Base-by-base conservation (phyloP, 768 basidiomycete genomes). In the Agaricus blazei region DNA sequence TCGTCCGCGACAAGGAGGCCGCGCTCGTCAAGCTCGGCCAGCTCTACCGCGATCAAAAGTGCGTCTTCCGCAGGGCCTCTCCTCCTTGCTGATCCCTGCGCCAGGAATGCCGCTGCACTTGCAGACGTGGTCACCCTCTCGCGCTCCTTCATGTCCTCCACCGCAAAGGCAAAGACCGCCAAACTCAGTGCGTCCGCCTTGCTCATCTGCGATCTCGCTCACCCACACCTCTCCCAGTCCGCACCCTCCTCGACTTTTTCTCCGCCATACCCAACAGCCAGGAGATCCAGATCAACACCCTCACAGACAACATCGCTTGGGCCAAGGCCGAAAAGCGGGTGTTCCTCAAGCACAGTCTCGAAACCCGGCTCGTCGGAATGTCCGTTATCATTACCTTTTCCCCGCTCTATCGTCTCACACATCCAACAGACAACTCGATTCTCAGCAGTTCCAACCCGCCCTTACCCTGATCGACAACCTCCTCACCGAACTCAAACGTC, bases 131-230 rank as follows among this genome's bases (percentile, higher is more conserved):
- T 97, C 53, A 88, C 84, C 0, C 77, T 87, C 27, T 93, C 91
- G 0, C 76, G 93, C 48, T 77, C 83, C 0, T 93, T 95, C 75
- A 90, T 96, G 81, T 86, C 90, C 0, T 88, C 88, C n/a, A 90
- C 93, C 0, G 95, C 95, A 14, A 98, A 98, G 71, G 95, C 94
- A 1, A 97, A 98, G 71, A 97, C 96, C 0, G 94, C 94, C 2
- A 96, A 96, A 73, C 83, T 98, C 60, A 96, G 93, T 93, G 59
- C 62, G 86, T 64, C 3, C 8, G 9, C 26, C 2, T 19, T 7
- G 19, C 19, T 29, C 40, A 6, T 51, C 23, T 15, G 36, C 38
- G 23, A 23, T 14, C 26, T 41, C 28, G 40, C 28, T 57, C 24
- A 24, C 31, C 31, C 9, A 52, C 26, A 27, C 9, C 15, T 27